Evolutionary conservation across 2,329 filamentous ascomycete genomes (phyloP).

Genomic region (Exophiala oligosperma): DNA sequence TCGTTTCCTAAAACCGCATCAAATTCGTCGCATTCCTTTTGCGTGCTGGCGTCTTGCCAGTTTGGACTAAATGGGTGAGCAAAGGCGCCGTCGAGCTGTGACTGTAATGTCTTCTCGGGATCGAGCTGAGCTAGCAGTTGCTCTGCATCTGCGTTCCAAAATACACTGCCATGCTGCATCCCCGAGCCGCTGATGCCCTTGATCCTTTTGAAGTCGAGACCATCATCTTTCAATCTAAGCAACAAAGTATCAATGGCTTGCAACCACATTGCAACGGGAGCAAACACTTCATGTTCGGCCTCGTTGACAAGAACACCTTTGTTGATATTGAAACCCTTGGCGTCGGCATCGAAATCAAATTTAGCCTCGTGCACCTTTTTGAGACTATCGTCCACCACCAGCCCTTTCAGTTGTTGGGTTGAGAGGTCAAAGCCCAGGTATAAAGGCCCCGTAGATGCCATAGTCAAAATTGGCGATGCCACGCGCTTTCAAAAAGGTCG

Average conservation of each 20-base stretch:
- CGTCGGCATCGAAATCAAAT: constrained; percentile 91
- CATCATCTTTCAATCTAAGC: constrained; percentile 65
- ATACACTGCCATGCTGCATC: constrained; percentile 97
- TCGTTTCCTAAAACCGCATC: constrained; percentile 68
- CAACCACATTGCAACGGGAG: constrained; percentile 91
- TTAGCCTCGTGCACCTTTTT: constrained; percentile 81
- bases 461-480: constrained; percentile 26
- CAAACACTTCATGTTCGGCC: constrained; percentile 82
- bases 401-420: constrained; percentile 93
- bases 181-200: constrained; percentile 86
- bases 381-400: constrained; percentile 81
- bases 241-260: constrained; percentile 89
- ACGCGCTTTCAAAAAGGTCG: neutral
- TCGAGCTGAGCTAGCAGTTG: constrained; percentile 62
- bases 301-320: constrained; percentile 88
- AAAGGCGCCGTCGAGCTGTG: constrained; percentile 72
- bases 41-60: constrained; percentile 97
- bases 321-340: constrained; percentile 71
- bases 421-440: constrained; percentile 95
- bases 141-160: constrained; percentile 76
- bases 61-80: constrained; percentile 88
- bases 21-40: constrained; percentile 86
- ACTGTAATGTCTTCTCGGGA: constrained; percentile 61
- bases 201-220: constrained; percentile 72
- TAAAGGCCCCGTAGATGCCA: constrained; percentile 56